Conservation (phyloP, 164 flowering plant species). For the Annona squamosa region DNA sequence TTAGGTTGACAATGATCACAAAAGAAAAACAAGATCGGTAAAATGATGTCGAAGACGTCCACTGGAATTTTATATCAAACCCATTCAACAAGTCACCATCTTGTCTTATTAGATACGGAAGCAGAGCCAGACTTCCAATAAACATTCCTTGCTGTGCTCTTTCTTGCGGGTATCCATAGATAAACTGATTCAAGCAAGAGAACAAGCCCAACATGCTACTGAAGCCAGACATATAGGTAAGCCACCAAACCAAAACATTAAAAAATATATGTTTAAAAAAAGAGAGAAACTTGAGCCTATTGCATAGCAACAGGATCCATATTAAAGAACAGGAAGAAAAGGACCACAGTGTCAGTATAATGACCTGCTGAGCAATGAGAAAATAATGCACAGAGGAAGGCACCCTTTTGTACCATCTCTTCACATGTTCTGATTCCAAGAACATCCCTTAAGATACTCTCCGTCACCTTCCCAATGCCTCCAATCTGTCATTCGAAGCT, state of each 20-base stretch:
- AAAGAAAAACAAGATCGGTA: too few relatives aligned
- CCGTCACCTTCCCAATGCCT: slow-evolving; percentile 98
- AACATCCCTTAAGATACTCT: slow-evolving; percentile 58
- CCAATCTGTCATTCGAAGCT: slow-evolving; percentile 51
- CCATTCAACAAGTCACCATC: not conserved
- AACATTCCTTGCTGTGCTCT: not conserved
- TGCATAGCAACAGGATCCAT: too few relatives aligned
- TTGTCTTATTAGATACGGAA: not conserved
- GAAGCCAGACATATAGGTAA: too few relatives aligned
- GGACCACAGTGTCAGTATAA: slow-evolving; percentile 3
- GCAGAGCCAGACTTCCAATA: not conserved
- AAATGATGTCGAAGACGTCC: not conserved
- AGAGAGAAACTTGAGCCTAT: too few relatives aligned
- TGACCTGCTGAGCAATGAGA: slow-evolving; percentile 78
- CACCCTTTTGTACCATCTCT: slow-evolving; percentile 71
- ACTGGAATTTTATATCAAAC: not conserved
- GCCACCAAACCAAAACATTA: too few relatives aligned
- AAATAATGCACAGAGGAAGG: slow-evolving; percentile 75
- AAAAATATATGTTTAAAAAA: too few relatives aligned
- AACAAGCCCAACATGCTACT: too few relatives aligned
- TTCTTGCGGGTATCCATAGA: not conserved
- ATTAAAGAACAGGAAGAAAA: too few relatives aligned
- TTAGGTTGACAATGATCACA: too few relatives aligned
- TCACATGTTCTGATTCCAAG: slow-evolving; percentile 83
- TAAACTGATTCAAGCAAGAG: too few relatives aligned